Percentiles rank a stretch among this genome's conserved stretches.
These are phyloP conservation scores for Penicillium sp. DNA, from an alignment of 2,329 filamentous ascomycete species.

Conservation along the genomic window DNA sequence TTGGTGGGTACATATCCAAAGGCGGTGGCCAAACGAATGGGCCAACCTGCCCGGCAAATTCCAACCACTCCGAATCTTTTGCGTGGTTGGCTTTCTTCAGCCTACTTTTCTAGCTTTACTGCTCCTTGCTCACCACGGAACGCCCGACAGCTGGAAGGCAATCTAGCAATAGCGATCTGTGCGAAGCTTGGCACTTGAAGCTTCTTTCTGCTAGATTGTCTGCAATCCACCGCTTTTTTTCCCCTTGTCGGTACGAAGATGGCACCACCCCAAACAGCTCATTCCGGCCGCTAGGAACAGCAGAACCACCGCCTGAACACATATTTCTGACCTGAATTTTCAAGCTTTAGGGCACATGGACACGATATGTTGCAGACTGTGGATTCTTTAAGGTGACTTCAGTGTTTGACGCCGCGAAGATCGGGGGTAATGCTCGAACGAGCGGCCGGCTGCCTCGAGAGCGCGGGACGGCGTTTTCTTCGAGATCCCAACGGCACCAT, in stretches of 20 bases:
- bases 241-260: constrained; percentile 19
- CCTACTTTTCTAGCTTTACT: background rate
- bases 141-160: background rate
- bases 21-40: constrained; percentile 38
- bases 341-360: background rate
- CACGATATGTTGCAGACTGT: constrained; percentile 32
- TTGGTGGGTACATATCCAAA: constrained; percentile 24
- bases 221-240: constrained; percentile 2
- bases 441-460: constrained; percentile 52
- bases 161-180: background rate
- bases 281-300: constrained; percentile 3
- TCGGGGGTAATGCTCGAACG: constrained; percentile 55
- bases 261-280: constrained; percentile 21
- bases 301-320: background rate
- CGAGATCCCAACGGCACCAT: constrained; percentile 42
- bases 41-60: constrained; percentile 31
- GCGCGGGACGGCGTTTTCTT: constrained; percentile 50
- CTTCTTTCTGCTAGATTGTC: background rate
- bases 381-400: constrained; percentile 26
- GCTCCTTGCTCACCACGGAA: background rate
- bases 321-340: constrained; percentile 3
- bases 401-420: constrained; percentile 30
- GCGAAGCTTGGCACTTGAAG: background rate
- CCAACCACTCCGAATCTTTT: constrained; percentile 28
- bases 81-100: constrained; percentile 18